Conservation (phyloP, 148 eudicot genomes). For the Rhododendron griersonianum region DNA sequence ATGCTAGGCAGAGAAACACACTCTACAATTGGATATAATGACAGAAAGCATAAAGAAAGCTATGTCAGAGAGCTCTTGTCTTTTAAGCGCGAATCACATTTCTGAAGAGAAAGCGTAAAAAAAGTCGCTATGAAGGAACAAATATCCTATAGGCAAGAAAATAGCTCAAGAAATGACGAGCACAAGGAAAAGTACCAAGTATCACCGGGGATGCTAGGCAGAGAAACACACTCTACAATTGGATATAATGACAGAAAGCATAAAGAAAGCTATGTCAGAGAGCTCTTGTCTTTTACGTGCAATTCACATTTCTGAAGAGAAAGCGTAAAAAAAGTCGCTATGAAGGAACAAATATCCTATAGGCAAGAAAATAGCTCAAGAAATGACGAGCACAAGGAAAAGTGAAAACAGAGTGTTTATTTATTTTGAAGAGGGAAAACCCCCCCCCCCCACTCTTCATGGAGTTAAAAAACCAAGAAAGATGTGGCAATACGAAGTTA, state of each 20-base stretch:
- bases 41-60: neutral
- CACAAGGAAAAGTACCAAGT: constrained; percentile 68
- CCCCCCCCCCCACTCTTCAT: too few relatives aligned
- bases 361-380: neutral
- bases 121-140: neutral
- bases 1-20: constrained; percentile 45
- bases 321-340: neutral
- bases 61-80: neutral
- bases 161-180: neutral
- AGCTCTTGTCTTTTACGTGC: neutral
- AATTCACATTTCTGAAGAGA: neutral
- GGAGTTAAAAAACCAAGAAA: neutral
- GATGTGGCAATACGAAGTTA: neutral
- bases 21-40: constrained; percentile 27
- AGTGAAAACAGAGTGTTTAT: neutral
- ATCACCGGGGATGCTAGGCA: constrained; percentile 42
- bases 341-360: neutral
- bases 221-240: constrained; percentile 51
- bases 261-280: neutral
- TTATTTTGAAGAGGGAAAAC: neutral
- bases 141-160: neutral
- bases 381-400: neutral
- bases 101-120: neutral
- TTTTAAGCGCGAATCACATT: neutral
- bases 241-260: neutral